Percentiles rank a stretch among this genome's conserved stretches.
Evolutionary conservation across 208 protist species (phyloP).

Genomic region (Wallacemonas sp.): DNA sequence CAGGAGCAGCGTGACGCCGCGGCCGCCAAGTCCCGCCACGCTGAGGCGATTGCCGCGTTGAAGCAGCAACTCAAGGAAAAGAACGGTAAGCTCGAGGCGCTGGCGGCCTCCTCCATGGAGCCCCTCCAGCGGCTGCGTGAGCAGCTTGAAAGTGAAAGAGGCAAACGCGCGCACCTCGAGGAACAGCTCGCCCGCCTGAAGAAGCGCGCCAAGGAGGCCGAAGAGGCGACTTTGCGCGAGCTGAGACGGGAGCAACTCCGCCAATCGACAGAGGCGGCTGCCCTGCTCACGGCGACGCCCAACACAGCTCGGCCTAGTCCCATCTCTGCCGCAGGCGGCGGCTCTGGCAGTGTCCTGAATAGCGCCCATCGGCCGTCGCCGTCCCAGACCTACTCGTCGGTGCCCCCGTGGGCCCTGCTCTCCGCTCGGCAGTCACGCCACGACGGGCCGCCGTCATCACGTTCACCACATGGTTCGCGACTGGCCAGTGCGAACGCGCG

Average conservation of each 20-base stretch:
- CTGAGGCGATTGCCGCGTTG: constrained; percentile 64
- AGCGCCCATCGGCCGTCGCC: constrained; percentile 6
- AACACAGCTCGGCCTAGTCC: not conserved
- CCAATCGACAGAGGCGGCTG: constrained; percentile 18
- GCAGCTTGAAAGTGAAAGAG: constrained; percentile 86
- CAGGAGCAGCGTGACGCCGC: constrained; percentile 50
- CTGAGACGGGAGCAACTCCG: constrained; percentile 81
- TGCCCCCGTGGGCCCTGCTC: constrained; percentile 3
- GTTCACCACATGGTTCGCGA: constrained; percentile 3
- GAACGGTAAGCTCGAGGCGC: constrained; percentile 66
- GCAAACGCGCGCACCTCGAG: constrained; percentile 67
- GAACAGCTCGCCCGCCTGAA: constrained; percentile 71
- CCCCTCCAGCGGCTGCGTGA: constrained; percentile 72
- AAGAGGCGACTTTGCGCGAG: constrained; percentile 71
- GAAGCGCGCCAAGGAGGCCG: constrained; percentile 74
- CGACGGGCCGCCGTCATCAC: too few species aligned
- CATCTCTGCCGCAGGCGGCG: not conserved
- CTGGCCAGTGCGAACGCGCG: constrained; percentile 6
- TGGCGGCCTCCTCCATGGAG: constrained; percentile 56
- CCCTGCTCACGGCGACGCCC: constrained; percentile 8
- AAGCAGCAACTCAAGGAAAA: constrained; percentile 85
- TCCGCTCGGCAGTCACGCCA: too few species aligned
- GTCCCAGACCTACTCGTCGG: not conserved
- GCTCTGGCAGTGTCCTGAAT: not conserved
- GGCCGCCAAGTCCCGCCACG: constrained; percentile 42